phyloP scores from a whole-genome alignment of 345 rosid species.

The Rhodamnia argentea region DNA sequence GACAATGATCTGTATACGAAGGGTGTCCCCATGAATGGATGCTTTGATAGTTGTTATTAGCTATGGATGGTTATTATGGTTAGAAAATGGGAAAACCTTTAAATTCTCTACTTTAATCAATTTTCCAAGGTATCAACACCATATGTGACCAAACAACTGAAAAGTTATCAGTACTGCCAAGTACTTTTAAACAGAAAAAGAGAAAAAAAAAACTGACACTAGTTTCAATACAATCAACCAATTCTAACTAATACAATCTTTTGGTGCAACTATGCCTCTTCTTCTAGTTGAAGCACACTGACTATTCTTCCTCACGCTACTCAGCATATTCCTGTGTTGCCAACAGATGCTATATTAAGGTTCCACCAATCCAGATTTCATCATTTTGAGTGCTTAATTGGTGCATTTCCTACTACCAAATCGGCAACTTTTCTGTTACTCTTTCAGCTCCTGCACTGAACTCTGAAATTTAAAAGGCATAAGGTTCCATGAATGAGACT shows the following conservation, averaged over 20 bases:
- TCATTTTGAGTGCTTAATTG: background rate
- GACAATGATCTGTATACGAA: background rate
- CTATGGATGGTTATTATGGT: background rate
- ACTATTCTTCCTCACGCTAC: too few relatives aligned
- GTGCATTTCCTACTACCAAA: background rate
- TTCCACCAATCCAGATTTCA: background rate
- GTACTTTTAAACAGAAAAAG: background rate
- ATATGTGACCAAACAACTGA: background rate
- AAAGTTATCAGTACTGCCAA: background rate
- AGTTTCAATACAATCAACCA: too few relatives aligned
- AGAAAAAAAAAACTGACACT: too few relatives aligned
- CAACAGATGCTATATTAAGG: background rate
- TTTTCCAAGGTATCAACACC: background rate
- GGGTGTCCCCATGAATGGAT: background rate
- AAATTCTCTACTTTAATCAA: background rate
- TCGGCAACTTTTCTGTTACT: background rate
- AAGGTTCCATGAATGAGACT: background rate
- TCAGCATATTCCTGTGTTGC: background rate
- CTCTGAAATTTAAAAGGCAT: background rate
- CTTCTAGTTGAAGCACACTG: too few relatives aligned
- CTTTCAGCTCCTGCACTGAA: background rate
- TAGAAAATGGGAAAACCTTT: background rate
- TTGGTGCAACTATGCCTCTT: too few relatives aligned
- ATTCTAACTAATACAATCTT: too few relatives aligned
- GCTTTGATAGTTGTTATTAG: background rate